Percentiles rank a stretch among this genome's conserved stretches.
Conservation (phyloP, 2,329 filamentous ascomycete species). For the Tympanopsis confertula region DNA sequence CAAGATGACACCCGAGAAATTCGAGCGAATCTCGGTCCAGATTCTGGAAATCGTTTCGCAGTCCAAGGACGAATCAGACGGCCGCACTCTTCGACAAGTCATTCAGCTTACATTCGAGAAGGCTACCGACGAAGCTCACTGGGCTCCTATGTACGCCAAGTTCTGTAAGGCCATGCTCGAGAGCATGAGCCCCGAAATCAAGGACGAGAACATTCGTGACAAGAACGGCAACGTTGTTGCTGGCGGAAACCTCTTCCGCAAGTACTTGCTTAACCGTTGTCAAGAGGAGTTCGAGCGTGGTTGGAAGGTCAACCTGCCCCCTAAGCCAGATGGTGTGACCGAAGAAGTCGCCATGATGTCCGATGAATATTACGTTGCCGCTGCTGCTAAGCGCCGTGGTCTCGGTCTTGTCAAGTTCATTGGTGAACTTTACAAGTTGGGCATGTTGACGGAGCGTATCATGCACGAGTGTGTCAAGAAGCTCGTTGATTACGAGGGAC, state of each 20-base stretch:
- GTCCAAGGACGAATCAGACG: conserved; percentile 89
- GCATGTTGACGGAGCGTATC: conserved; percentile 96
- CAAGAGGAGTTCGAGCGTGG: conserved; percentile 98
- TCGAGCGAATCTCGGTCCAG: conserved; percentile 87
- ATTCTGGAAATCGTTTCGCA: conserved; percentile 87
- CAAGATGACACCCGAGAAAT: conserved; percentile 99
- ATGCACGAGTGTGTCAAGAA: conserved; percentile 99
- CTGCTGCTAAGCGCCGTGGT: conserved; percentile 89
- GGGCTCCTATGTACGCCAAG: conserved; percentile 97
- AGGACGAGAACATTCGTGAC: conserved; percentile 88
- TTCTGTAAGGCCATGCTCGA: conserved; percentile 97
- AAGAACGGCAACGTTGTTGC: conserved; percentile 79
- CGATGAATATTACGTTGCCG: conserved; percentile 90
- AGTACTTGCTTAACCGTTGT: conserved; percentile 95
- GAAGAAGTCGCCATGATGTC: conserved; percentile 75
- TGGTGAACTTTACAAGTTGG: conserved; percentile 95
- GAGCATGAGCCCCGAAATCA: conserved; percentile 87
- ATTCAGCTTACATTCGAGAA: conserved; percentile 99
- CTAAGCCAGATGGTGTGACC: conserved; percentile 54
- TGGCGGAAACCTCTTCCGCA: conserved; percentile 89
- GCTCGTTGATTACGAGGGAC: conserved; percentile 84
- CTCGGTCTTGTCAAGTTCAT: conserved; percentile 98
- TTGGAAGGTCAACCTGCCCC: conserved; percentile 79
- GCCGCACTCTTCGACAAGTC: conserved; percentile 87
- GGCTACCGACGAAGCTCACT: conserved; percentile 94